Percentiles rank a stretch among this genome's conserved stretches.
phyloP scores from a whole-genome alignment of 2,329 filamentous ascomycete species.

The Alternaria novae-zelandiae region DNA sequence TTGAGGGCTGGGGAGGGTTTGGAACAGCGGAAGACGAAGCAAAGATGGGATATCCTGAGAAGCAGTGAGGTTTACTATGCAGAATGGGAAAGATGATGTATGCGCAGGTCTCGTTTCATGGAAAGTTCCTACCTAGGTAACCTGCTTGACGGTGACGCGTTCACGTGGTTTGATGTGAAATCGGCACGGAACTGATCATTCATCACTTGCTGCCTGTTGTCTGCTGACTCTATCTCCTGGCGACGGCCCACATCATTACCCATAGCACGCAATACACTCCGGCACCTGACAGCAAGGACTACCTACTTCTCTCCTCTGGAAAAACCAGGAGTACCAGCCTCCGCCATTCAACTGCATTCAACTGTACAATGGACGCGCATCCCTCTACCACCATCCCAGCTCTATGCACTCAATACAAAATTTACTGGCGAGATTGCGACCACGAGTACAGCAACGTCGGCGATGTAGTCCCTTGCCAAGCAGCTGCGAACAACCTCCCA shows the following conservation, averaged over 20 bases:
- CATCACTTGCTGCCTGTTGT: background rate
- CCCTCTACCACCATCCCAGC: background rate
- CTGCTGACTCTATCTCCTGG: background rate
- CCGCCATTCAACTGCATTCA: background rate
- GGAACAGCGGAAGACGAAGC: conserved; percentile 35
- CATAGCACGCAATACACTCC: background rate
- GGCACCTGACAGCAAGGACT: background rate
- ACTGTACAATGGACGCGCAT: background rate
- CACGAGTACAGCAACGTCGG: background rate
- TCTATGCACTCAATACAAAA: background rate
- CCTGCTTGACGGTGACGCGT: background rate
- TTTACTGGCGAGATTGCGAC: background rate
- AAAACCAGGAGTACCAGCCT: background rate
- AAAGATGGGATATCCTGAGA: conserved; percentile 29
- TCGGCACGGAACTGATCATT: background rate
- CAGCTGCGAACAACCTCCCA: background rate
- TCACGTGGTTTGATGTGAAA: background rate
- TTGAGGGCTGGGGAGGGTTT: conserved; percentile 69
- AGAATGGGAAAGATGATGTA: background rate
- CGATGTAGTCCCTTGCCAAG: background rate
- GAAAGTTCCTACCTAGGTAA: background rate
- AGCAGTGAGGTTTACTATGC: background rate
- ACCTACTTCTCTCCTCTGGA: background rate
- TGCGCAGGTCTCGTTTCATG: background rate
- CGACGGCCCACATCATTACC: background rate